phyloP scores from a whole-genome alignment of 192 early-diverging fungal species.

The Backusella tarrabulga region DNA sequence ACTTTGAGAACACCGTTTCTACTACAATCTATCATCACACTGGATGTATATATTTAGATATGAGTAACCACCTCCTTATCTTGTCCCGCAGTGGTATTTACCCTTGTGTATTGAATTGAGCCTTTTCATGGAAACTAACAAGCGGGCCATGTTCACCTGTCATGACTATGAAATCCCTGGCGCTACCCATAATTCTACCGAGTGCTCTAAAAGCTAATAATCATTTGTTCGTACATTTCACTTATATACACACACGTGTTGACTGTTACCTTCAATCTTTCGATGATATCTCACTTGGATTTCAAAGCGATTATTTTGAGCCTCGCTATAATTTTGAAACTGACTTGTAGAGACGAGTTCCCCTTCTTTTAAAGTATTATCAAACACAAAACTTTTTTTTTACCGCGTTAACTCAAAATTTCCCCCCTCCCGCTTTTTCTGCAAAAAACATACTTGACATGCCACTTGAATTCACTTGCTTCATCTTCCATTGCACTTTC shows the following conservation, averaged over 20 bases:
- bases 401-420: background rate
- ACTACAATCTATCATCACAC: conserved; percentile 85
- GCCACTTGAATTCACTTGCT: conserved; percentile 17
- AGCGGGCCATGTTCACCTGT: conserved; percentile 29
- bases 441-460: conserved; percentile 17
- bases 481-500: conserved; percentile 24
- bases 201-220: conserved; percentile 67
- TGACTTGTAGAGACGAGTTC: conserved; percentile 17
- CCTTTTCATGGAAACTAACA: conserved; percentile 54
- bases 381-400: conserved; percentile 33
- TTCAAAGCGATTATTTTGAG: conserved; percentile 23
- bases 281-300: conserved; percentile 58
- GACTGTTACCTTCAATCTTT: conserved; percentile 60
- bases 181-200: conserved; percentile 61
- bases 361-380: conserved; percentile 27
- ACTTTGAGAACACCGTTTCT: conserved; percentile 72
- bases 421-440: background rate
- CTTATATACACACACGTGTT: too few species aligned
- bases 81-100: conserved; percentile 11
- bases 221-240: too few species aligned
- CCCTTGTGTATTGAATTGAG: conserved; percentile 73
- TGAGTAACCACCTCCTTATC: background rate
- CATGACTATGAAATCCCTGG: conserved; percentile 16
- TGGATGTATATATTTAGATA: conserved; percentile 12
- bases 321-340: conserved; percentile 10